Conservation (phyloP, 1,284 basidiomycete genomes). For the Rhodotorula glutinis region DNA sequence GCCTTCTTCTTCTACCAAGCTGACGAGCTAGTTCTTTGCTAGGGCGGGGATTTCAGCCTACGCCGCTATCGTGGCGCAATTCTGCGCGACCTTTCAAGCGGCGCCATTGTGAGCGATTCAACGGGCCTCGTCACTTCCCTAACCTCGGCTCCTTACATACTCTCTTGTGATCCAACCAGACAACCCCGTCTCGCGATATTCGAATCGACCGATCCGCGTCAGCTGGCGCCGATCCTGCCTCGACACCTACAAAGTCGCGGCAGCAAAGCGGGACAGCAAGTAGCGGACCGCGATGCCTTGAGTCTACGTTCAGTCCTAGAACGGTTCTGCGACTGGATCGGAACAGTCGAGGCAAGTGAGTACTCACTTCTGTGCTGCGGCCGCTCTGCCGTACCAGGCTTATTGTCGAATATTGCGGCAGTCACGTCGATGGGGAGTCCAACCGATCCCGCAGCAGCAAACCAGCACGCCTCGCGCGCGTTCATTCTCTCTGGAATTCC, state of each 20-base stretch:
- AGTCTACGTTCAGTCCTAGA: neutral
- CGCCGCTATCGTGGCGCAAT: constrained; percentile 26
- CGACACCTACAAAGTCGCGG: constrained; percentile 2
- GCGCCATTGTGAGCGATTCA: neutral
- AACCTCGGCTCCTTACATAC: no score
- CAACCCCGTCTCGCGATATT: constrained; percentile 13
- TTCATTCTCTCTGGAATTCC: no score
- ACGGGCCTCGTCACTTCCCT: neutral
- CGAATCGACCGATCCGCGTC: constrained; percentile 1
- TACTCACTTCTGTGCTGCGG: neutral
- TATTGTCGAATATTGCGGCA: no score
- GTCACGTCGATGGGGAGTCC: no score
- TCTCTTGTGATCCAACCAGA: neutral
- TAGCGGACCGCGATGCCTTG: neutral
- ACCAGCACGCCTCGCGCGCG: no score
- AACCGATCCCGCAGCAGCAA: no score
- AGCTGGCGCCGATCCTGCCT: constrained; percentile 9
- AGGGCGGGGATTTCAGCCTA: constrained; percentile 27
- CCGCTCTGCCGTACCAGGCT: neutral
- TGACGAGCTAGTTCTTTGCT: neutral
- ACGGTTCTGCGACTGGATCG: constrained; percentile 26
- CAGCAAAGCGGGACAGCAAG: neutral
- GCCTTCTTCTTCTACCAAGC: no score
- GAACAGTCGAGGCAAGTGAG: constrained; percentile 3
- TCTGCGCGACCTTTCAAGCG: constrained; percentile 18